Evolutionary conservation across 106 monocot species (phyloP), one percentile per base, ranked within the genome.

Genomic region (Apostasia shenzhenica): DNA sequence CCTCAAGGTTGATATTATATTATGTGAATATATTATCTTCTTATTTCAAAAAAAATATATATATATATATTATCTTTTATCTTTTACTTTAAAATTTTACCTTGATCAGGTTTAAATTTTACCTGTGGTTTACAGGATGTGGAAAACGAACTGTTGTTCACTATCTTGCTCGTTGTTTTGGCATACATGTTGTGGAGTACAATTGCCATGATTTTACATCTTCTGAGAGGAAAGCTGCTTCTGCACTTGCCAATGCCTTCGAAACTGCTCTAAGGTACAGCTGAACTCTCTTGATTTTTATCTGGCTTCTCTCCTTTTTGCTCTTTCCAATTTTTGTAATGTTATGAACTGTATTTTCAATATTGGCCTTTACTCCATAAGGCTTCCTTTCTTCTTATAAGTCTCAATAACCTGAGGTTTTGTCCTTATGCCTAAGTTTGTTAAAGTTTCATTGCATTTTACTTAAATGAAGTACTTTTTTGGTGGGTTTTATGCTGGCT

Each of bases 141-240:
- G 93, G 99, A n/a, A 93, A 99, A 65, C 53, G 90, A 2, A 93
- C 93, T 55, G 81, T 85, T 73, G 77, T 90, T 41, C 81, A 72
- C 69, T 83, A 85, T 82, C 67, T 90, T 79, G 87, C 90, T 49
- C 68, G 63, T 12, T 26, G 79, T 52, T 72, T 92, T 11, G 99
- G 99, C 14, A 59, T 99, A 61, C 99, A 99, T 90, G 74, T 88
- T 50, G 85, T 99, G 54, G 99, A 99, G 55, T 90, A 83, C 72
- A 90, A 76, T 70, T 93, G 93, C 78, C 85, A 99, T 85, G 93
- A 99, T 74, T 57, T 99, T 66, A 70, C 85, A 11, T 87, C 86
- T n/a, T 85, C 87, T 46, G 99, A 87, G 67, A 87, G 63, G 69
- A 84, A 85, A 43, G 70, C 81, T 55, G 80, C 99, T 73, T 45